Evolutionary conservation across 2,329 filamentous ascomycete genomes (phyloP).

Genomic region (Pleoardoris graminearum): DNA sequence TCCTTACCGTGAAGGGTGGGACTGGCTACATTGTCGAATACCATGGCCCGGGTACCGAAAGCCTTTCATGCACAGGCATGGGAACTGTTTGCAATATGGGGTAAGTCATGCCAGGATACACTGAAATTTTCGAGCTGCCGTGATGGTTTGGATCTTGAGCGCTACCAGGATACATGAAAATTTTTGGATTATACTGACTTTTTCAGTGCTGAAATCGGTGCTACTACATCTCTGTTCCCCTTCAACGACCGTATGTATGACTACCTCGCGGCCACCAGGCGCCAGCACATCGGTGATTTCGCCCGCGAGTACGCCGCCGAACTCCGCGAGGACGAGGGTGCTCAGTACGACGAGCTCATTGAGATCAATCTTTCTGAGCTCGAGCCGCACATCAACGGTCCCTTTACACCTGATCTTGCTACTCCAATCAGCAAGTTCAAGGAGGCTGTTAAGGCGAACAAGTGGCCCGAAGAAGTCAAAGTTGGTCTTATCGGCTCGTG

Average conservation of each 20-base stretch:
- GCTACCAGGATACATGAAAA: no score
- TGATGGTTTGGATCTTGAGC: no score
- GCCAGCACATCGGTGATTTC: conserved; percentile 87
- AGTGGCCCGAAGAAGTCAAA: conserved; percentile 96
- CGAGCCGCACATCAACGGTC: conserved; percentile 97
- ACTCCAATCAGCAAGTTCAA: conserved; percentile 98
- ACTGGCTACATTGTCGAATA: conserved; percentile 90
- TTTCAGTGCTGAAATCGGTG: conserved; percentile 66
- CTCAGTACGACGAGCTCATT: conserved; percentile 93
- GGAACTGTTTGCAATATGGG: conserved; percentile 54
- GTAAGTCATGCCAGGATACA: background rate
- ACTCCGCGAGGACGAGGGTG: conserved; percentile 83
- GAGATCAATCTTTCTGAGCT: conserved; percentile 95
- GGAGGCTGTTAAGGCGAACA: conserved; percentile 89
- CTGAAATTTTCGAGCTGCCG: no score
- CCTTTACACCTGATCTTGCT: conserved; percentile 96
- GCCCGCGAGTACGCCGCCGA: conserved; percentile 81
- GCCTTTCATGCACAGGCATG: conserved; percentile 82
- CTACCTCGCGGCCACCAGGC: conserved; percentile 90
- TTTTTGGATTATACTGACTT: no score
- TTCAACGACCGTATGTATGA: conserved; percentile 99
- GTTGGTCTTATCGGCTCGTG: conserved; percentile 97
- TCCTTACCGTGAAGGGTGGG: conserved; percentile 96
- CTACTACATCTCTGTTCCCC: conserved; percentile 93
- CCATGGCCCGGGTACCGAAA: conserved; percentile 71